Evolutionary conservation across 257 asterid species (phyloP).

Genomic region (Dorcoceras hygrometricum): DNA sequence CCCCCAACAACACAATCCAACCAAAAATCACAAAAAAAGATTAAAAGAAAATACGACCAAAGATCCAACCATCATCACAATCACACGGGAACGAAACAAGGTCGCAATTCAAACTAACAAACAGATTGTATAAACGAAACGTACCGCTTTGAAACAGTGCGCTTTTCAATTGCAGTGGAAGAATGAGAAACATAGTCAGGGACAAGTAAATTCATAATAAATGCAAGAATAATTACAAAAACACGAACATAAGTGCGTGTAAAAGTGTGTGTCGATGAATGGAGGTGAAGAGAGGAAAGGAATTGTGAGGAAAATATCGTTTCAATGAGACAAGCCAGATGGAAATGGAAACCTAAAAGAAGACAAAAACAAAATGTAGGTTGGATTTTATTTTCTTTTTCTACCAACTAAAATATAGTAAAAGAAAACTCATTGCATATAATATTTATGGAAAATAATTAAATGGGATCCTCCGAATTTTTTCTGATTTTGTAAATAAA

Average conservation of each 20-base stretch:
- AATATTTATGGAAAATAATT: too few species aligned
- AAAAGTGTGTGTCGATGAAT: neutral
- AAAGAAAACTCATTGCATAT: too few species aligned
- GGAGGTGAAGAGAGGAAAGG: conserved; percentile 17
- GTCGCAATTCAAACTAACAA: conserved; percentile 30
- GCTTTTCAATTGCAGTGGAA: conserved; percentile 41
- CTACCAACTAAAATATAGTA: too few species aligned
- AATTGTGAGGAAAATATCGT: conserved; percentile 29
- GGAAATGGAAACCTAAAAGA: neutral
- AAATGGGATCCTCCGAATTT: too few species aligned
- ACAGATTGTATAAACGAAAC: conserved; percentile 25
- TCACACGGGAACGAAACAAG: conserved; percentile 17
- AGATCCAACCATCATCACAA: conserved; percentile 45
- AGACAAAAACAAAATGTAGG: too few species aligned
- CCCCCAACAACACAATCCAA: neutral
- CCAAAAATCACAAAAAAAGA: neutral
- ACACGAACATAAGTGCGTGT: neutral
- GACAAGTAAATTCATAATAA: conserved; percentile 27
- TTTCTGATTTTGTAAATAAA: too few species aligned
- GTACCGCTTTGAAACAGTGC: conserved; percentile 40
- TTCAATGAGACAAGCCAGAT: conserved; percentile 22
- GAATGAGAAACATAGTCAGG: conserved; percentile 15
- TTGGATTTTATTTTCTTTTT: too few species aligned
- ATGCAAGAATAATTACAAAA: conserved; percentile 14
- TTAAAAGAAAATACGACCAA: too few species aligned